phyloP scores from a whole-genome alignment of 768 basidiomycete species.

The Kwoniella bestiolae region DNA sequence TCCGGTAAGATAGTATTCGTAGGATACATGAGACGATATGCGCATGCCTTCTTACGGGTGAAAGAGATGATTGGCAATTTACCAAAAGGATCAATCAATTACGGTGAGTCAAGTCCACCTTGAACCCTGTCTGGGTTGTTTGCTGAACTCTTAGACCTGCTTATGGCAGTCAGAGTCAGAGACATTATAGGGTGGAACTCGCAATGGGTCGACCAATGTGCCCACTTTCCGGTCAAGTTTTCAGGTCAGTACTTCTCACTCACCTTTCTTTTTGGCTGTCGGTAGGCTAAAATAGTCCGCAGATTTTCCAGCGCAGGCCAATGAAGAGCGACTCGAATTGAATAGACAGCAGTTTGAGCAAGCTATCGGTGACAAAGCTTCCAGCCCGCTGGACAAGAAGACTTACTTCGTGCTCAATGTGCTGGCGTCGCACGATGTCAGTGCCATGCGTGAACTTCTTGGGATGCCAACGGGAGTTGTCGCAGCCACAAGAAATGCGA shows the following conservation, averaged over 20 bases:
- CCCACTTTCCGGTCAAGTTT: no score
- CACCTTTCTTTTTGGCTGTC: no score
- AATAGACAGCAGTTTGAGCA: constrained; percentile 12
- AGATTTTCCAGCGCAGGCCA: constrained; percentile 20
- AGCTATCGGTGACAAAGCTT: constrained; percentile 26
- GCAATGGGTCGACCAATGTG: no score
- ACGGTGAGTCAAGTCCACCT: neutral
- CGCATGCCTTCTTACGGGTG: constrained; percentile 39
- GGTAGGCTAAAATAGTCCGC: no score
- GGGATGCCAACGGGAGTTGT: constrained; percentile 43
- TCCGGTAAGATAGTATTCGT: constrained; percentile 41
- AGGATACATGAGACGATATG: constrained; percentile 55
- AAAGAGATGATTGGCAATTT: constrained; percentile 32
- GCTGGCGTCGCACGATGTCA: constrained; percentile 50
- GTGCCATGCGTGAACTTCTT: constrained; percentile 51
- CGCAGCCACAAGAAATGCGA: constrained; percentile 23
- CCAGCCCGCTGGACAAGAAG: constrained; percentile 17
- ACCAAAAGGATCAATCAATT: no score
- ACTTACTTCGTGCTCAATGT: constrained; percentile 39
- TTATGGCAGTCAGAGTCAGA: constrained; percentile 26
- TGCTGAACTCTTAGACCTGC: no score
- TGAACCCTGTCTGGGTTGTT: constrained; percentile 23
- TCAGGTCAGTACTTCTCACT: no score
- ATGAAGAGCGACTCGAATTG: neutral
- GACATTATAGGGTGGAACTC: constrained; percentile 45